Conservation (phyloP, 768 basidiomycete genomes). For the Clitopilus passeckerianus region DNA sequence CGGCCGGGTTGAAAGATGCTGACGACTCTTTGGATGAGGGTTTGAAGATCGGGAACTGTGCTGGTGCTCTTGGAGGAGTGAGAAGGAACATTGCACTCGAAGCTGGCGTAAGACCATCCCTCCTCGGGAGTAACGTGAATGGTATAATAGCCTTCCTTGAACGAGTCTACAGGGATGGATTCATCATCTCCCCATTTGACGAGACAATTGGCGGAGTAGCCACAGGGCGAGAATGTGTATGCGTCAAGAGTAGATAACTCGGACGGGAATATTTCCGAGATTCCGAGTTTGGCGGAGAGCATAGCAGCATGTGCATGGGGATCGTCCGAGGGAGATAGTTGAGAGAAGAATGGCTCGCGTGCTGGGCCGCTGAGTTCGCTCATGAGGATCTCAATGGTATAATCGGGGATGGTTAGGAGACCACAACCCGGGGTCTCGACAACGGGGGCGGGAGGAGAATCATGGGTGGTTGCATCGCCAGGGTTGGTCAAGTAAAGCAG, state of each 20-base stretch:
- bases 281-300: constrained; percentile 71
- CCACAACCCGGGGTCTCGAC: neutral
- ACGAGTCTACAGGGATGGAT: neutral
- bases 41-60: constrained; percentile 67
- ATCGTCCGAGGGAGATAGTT: constrained; percentile 21
- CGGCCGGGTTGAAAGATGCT: constrained; percentile 88
- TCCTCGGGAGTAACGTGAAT: constrained; percentile 98
- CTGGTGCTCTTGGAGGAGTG: constrained; percentile 18
- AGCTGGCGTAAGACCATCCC: constrained; percentile 97
- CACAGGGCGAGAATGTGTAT: constrained; percentile 92
- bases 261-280: constrained; percentile 76
- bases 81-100: constrained; percentile 94
- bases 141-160: constrained; percentile 90
- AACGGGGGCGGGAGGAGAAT: neutral
- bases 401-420: constrained; percentile 50
- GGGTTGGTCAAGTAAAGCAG: constrained; percentile 87
- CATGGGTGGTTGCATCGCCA: constrained; percentile 7
- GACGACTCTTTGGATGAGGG: constrained; percentile 85
- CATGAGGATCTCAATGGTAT: constrained; percentile 98
- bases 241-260: constrained; percentile 83
- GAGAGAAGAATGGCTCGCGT: constrained; percentile 72
- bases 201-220: constrained; percentile 93
- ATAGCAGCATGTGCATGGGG: constrained; percentile 44
- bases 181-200: constrained; percentile 51
- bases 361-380: constrained; percentile 75